A percentile compares a stretch with the other conserved stretches of the same genome.
These are phyloP conservation scores for Amoebophrya sp. DNA, from an alignment of 169 alveolate species.

Conservation along the genomic window DNA sequence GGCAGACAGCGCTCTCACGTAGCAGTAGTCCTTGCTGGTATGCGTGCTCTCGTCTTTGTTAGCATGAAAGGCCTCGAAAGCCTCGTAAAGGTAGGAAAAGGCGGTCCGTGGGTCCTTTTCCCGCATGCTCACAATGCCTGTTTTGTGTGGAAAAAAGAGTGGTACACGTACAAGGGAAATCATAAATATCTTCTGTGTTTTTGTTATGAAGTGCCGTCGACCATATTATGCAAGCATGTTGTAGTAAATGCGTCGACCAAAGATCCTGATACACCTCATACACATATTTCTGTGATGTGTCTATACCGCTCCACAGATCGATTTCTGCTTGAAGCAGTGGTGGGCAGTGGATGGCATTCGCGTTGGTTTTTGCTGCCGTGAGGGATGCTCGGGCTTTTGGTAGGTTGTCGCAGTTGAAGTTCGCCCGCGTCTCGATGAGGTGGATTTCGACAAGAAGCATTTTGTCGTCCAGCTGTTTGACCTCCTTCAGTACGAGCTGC, in stretches of 20 bases:
- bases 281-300: too few relatives aligned
- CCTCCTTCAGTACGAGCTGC: conserved; percentile 61
- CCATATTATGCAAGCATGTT: too few relatives aligned
- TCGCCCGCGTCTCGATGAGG: conserved; percentile 78
- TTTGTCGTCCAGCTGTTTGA: conserved; percentile 89
- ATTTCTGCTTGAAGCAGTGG: conserved; percentile 87
- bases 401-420: conserved; percentile 73
- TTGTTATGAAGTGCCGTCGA: too few relatives aligned
- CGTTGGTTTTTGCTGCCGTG: conserved; percentile 87
- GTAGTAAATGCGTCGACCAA: too few relatives aligned
- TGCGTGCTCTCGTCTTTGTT: conserved; percentile 49
- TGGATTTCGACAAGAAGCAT: conserved; percentile 80
- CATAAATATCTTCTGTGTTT: too few relatives aligned
- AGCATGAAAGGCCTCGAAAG: conserved; percentile 83
- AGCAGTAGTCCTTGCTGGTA: background rate
- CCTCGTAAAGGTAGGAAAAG: conserved; percentile 91
- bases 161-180: too few relatives aligned
- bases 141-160: background rate
- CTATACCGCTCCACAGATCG: conserved; percentile 55
- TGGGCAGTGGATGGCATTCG: conserved; percentile 87
- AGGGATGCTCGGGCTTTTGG: conserved; percentile 83
- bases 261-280: too few relatives aligned
- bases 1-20: conserved; percentile 46
- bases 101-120: conserved; percentile 82
- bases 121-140: conserved; percentile 43